Percentiles rank a stretch among this genome's conserved stretches.
Evolutionary conservation across 2,329 filamentous ascomycete species (phyloP).

Genomic region (Pestalotiopsis sp.): DNA sequence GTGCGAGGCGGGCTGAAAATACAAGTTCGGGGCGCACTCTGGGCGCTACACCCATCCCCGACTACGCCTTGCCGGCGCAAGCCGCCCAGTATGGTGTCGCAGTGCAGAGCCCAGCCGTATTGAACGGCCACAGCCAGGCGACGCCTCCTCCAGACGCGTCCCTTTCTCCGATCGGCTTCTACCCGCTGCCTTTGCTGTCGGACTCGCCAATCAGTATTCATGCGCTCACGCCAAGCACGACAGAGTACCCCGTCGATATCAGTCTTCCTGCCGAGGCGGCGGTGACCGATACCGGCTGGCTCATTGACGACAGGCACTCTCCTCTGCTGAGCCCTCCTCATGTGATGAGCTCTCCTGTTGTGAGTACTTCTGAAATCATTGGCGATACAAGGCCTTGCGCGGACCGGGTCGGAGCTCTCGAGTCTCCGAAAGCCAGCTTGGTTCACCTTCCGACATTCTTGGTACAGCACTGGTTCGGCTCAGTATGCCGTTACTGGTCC

Average conservation of each 20-base stretch:
- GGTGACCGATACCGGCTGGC: background rate
- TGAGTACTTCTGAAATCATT: background rate
- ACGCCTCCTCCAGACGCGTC: background rate
- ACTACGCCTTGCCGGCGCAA: background rate
- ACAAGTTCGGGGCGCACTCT: background rate
- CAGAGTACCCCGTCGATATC: background rate
- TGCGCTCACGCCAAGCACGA: background rate
- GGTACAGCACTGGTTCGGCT: slow-evolving; percentile 8
- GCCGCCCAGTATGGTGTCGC: background rate
- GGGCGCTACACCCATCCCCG: background rate
- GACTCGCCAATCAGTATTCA: background rate
- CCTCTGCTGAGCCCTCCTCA: background rate
- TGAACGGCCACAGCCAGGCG: background rate
- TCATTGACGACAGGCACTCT: background rate
- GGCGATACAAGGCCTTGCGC: background rate
- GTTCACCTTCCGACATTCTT: slow-evolving; percentile 1
- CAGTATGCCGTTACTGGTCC: slow-evolving; percentile 10
- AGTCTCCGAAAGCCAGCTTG: background rate
- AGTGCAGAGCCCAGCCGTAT: background rate
- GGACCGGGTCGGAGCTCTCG: background rate
- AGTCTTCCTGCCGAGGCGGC: background rate
- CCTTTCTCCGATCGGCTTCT: background rate
- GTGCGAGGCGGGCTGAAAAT: background rate
- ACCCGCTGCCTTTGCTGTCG: background rate
- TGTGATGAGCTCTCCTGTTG: background rate